These are phyloP conservation scores for Cryphonectria carpinicola DNA, from an alignment of 2,329 filamentous ascomycete genomes.

Conservation along the genomic window DNA sequence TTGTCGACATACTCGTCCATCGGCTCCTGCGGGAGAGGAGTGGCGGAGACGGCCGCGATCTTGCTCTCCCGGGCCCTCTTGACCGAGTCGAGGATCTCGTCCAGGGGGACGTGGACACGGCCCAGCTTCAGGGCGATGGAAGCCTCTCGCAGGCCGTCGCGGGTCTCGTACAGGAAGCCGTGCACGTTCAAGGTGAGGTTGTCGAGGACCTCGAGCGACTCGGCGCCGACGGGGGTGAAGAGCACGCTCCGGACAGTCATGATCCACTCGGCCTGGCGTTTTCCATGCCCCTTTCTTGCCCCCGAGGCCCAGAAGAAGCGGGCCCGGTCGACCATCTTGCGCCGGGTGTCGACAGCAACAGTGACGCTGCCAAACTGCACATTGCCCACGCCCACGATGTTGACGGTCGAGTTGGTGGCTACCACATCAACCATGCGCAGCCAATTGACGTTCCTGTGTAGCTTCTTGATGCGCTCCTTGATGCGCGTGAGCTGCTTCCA, in stretches of 20 bases:
- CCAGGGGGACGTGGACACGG: slow-evolving; percentile 85
- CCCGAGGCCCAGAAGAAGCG: slow-evolving; percentile 84
- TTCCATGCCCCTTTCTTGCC: slow-evolving; percentile 53
- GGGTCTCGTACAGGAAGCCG: slow-evolving; percentile 81
- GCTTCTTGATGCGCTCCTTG: slow-evolving; percentile 83
- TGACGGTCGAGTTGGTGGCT: slow-evolving; percentile 77
- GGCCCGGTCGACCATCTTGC: slow-evolving; percentile 87
- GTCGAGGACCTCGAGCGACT: slow-evolving; percentile 87
- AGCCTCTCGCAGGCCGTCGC: slow-evolving; percentile 87
- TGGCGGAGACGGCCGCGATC: slow-evolving; percentile 39
- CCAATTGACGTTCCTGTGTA: slow-evolving; percentile 88
- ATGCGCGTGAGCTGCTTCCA: slow-evolving; percentile 79
- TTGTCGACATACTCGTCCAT: slow-evolving; percentile 70
- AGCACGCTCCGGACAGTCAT: slow-evolving; percentile 82
- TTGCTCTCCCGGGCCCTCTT: slow-evolving; percentile 57
- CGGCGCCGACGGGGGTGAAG: slow-evolving; percentile 82
- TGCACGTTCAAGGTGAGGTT: slow-evolving; percentile 88
- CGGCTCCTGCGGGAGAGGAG: slow-evolving; percentile 44
- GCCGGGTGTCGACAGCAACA: slow-evolving; percentile 85
- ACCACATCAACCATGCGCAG: slow-evolving; percentile 87
- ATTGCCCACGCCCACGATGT: slow-evolving; percentile 79
- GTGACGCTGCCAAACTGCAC: slow-evolving; percentile 84
- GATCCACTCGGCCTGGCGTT: slow-evolving; percentile 91
- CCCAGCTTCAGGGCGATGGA: slow-evolving; percentile 90
- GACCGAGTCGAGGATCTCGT: slow-evolving; percentile 74